These are phyloP conservation scores for Globisporangium nagaii DNA, from an alignment of 352 stramenopile genomes.

Conservation along the genomic window DNA sequence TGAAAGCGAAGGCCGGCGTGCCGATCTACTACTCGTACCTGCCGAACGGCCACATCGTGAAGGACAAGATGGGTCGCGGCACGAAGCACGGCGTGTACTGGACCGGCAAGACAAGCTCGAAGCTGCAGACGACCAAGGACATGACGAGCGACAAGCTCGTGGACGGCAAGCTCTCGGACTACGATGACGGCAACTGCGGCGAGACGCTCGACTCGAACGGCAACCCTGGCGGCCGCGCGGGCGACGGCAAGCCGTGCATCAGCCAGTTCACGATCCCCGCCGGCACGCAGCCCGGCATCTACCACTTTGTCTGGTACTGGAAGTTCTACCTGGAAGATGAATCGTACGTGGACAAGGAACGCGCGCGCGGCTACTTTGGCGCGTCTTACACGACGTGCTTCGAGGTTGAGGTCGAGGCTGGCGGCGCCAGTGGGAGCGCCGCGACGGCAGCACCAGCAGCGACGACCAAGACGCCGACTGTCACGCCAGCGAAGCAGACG, in stretches of 20 bases:
- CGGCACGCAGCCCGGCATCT: slow-evolving; percentile 38
- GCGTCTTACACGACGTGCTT: slow-evolving; percentile 68
- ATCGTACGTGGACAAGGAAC: slow-evolving; percentile 42
- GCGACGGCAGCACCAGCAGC: slow-evolving; percentile 3
- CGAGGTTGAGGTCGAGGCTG: slow-evolving; percentile 44
- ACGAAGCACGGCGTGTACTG: slow-evolving; percentile 64
- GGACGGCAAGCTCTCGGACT: slow-evolving; percentile 36
- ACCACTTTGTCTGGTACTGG: slow-evolving; percentile 74
- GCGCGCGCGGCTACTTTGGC: slow-evolving; percentile 54
- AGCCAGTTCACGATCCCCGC: slow-evolving; percentile 41
- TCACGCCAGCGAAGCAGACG: slow-evolving; percentile 3
- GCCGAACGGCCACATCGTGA: slow-evolving; percentile 40
- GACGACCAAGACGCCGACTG: slow-evolving; percentile 5
- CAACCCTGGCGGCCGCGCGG: slow-evolving; percentile 37
- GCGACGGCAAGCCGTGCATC: slow-evolving; percentile 58
- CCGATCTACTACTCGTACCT: slow-evolving; percentile 34
- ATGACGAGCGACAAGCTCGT: slow-evolving; percentile 46
- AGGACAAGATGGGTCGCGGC: slow-evolving; percentile 60
- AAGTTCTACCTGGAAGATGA: slow-evolving; percentile 57
- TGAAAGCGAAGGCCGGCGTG: slow-evolving; percentile 29
- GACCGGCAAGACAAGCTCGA: slow-evolving; percentile 33
- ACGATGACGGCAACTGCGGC: slow-evolving; percentile 57
- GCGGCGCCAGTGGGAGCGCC: slow-evolving; percentile 7
- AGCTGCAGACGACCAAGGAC: slow-evolving; percentile 37
- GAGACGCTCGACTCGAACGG: slow-evolving; percentile 41